Evolutionary conservation across 805 yeast species (phyloP), one percentile per base, ranked within the genome.

Genomic region (Suhomyces prunicola): DNA sequence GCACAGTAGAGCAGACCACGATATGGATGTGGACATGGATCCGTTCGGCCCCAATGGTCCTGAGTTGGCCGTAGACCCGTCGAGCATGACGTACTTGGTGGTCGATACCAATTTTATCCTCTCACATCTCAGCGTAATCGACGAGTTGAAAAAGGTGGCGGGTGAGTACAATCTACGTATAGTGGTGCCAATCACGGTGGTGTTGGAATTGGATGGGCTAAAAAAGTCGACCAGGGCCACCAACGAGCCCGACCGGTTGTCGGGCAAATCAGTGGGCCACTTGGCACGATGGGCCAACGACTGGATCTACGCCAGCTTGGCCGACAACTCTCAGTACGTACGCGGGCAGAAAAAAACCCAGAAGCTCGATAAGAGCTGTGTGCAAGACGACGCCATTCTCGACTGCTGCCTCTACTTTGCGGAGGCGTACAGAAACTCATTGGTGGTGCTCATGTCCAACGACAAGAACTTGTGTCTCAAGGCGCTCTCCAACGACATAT

Each of bases 91-190:
- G 10, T 70, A 73, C 19, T 70, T 90, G 54, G 85, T 91, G 0
- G 73, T 90, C 0, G 97, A 92, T 64, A 92, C 97, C 2, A 92
- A 92, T 63, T 89, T 92, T 63, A 73, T 89, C 12, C 68, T 92
- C 3, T 81, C 90, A 1, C 91, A 90, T 63, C 67, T 90, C 44
- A 66, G 72, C 17, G 68, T 88, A 1, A 57, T 91, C 7, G 83
- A 86, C 46, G 77, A 77, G 0, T 63, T 92, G 24, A 66, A 77
- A 3, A 60, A 60, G 1, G 51, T 80, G 6, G 78, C 78, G 4
- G 48, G 57, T 0, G 54, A 67, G 10, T 85, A 74, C 60, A 73
- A 77, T 15, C 80, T 83, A 48, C 64, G 64, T 47, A 72, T 92
- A 1, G 73, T 92, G 0, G 73, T 92, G 3, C 98, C 98, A 0